Conservation (phyloP, 1,139 yeast species). For the Yamadazyma triangularis region DNA sequence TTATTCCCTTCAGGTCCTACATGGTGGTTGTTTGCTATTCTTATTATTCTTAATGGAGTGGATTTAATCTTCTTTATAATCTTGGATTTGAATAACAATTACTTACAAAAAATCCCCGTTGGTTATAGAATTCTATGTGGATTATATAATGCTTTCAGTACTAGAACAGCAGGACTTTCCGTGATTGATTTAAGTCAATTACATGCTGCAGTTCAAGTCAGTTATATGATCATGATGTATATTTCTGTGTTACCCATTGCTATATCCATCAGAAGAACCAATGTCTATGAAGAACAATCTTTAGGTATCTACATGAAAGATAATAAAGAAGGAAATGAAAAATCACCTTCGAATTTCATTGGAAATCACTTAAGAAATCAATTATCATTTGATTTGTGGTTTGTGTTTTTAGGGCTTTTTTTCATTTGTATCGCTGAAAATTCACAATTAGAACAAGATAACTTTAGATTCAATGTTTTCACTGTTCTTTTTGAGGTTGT, state of each 20-base stretch:
- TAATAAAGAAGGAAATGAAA: constrained; percentile 27
- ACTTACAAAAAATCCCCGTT: constrained; percentile 46
- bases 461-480: constrained; percentile 61
- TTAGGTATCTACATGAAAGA: constrained; percentile 70
- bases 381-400: constrained; percentile 93
- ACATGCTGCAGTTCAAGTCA: constrained; percentile 90
- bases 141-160: constrained; percentile 82
- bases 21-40: constrained; percentile 84
- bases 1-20: constrained; percentile 91
- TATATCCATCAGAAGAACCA: constrained; percentile 91
- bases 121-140: constrained; percentile 79
- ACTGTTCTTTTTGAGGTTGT: constrained; percentile 79
- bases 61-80: constrained; percentile 79
- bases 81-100: constrained; percentile 58
- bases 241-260: constrained; percentile 95
- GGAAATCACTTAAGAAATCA: constrained; percentile 90
- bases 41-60: constrained; percentile 65
- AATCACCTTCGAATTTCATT: constrained; percentile 55
- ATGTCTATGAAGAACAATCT: constrained; percentile 95
- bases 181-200: constrained; percentile 63
- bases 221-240: constrained; percentile 96
- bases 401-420: constrained; percentile 78
- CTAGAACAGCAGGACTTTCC: constrained; percentile 90
- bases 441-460: constrained; percentile 43
- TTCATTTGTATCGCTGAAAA: constrained; percentile 86